Conservation (phyloP, 192 early-diverging fungal species). For the Gigaspora rosea region DNA sequence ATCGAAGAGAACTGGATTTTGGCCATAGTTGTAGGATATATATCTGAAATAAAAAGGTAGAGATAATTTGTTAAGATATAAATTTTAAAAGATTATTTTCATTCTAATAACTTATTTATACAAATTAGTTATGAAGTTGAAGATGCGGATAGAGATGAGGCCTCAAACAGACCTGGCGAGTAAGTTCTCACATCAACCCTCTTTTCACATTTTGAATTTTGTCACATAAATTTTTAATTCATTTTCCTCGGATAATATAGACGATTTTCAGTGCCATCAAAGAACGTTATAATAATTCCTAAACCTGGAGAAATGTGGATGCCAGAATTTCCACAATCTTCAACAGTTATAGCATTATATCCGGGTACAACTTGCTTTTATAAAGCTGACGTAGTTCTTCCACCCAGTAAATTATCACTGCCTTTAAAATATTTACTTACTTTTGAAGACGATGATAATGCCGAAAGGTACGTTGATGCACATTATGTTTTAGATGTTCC, state of each 20-base stretch:
- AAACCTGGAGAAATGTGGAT: constrained; percentile 40
- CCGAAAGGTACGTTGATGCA: background rate
- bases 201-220: too few species aligned
- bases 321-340: constrained; percentile 44
- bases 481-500: constrained; percentile 15
- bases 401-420: constrained; percentile 49
- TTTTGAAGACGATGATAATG: constrained; percentile 19
- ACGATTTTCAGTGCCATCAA: constrained; percentile 43
- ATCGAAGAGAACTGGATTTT: constrained; percentile 59
- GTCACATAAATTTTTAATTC: too few species aligned
- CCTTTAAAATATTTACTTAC: background rate
- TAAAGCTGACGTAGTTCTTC: constrained; percentile 47
- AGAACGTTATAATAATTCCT: constrained; percentile 48
- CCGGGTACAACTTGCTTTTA: constrained; percentile 61
- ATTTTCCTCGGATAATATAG: background rate
- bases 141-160: constrained; percentile 57
- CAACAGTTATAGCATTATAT: constrained; percentile 54
- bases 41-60: constrained; percentile 55
- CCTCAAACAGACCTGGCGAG: constrained; percentile 50
- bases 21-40: constrained; percentile 49
- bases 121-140: constrained; percentile 53
- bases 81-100: background rate
- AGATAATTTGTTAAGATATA: background rate
- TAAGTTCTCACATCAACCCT: background rate
- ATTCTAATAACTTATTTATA: background rate